A percentile compares a stretch with the other conserved stretches of the same genome.
Conservation (phyloP, 371 early-diverging fungal genomes). For the Actinomortierella ambigua region DNA sequence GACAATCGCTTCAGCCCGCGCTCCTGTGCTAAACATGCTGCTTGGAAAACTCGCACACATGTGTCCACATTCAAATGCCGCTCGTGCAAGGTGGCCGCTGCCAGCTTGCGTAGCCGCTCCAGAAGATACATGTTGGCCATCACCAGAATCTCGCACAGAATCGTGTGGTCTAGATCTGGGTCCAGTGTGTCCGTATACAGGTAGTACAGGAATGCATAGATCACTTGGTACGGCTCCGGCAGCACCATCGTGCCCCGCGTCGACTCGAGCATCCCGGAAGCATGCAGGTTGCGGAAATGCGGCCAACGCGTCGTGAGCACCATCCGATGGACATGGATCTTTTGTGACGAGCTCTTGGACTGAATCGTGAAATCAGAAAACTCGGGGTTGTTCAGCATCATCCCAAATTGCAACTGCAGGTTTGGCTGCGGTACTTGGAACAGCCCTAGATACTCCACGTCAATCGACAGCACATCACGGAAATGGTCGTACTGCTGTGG, state of each 20-base stretch:
- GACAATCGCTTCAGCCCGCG: slow-evolving; percentile 56
- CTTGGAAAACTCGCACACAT: slow-evolving; percentile 63
- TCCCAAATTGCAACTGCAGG: slow-evolving; percentile 53
- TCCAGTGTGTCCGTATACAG: slow-evolving; percentile 71
- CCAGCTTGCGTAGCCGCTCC: slow-evolving; percentile 63
- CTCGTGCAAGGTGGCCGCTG: slow-evolving; percentile 56
- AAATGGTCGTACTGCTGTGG: slow-evolving; percentile 68
- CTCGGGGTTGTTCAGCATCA: slow-evolving; percentile 62
- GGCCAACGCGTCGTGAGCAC: slow-evolving; percentile 76
- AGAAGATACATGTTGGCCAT: slow-evolving; percentile 70
- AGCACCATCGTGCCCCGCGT: slow-evolving; percentile 58
- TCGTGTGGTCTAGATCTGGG: slow-evolving; percentile 49
- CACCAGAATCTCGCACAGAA: slow-evolving; percentile 61
- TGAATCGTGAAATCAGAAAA: slow-evolving; percentile 65
- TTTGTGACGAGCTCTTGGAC: slow-evolving; percentile 51
- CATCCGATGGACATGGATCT: slow-evolving; percentile 67
- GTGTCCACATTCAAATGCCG: slow-evolving; percentile 55
- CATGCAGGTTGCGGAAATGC: slow-evolving; percentile 66
- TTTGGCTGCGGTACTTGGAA: slow-evolving; percentile 58
- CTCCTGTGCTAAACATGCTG: slow-evolving; percentile 61
- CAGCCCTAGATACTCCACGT: slow-evolving; percentile 62
- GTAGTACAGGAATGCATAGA: slow-evolving; percentile 64
- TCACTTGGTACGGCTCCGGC: slow-evolving; percentile 62
- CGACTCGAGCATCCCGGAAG: slow-evolving; percentile 72
- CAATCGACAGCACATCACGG: slow-evolving; percentile 60